Conservation (phyloP, 306 rosid genomes). For the Comarum palustre region DNA sequence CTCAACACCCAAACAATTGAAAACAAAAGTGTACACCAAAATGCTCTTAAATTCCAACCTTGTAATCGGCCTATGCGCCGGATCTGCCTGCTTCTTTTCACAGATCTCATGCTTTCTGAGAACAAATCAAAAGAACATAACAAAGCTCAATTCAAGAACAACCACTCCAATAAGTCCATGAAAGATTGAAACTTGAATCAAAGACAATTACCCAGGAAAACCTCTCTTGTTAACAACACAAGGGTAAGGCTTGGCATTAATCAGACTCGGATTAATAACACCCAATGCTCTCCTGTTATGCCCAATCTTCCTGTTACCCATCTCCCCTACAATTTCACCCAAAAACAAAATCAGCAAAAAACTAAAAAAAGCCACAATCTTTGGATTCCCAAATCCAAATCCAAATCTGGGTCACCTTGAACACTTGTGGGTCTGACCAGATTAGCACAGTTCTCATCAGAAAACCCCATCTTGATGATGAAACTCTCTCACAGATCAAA, state of each 20-base stretch:
- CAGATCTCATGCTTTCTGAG: conserved; percentile 54
- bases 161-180: neutral
- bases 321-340: conserved; percentile 35
- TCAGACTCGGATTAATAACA: conserved; percentile 57
- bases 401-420: conserved; percentile 42
- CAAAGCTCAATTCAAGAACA: conserved; percentile 11
- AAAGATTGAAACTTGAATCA: neutral
- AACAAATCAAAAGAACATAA: neutral
- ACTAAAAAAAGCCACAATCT: conserved; percentile 14
- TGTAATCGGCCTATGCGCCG: conserved; percentile 81
- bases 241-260: conserved; percentile 55
- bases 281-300: conserved; percentile 72
- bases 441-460: conserved; percentile 53
- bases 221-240: conserved; percentile 85
- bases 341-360: neutral
- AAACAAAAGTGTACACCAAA: conserved; percentile 1
- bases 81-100: conserved; percentile 91
- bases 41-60: conserved; percentile 44
- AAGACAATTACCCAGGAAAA: conserved; percentile 53
- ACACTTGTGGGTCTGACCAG: conserved; percentile 48
- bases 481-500: conserved; percentile 15
- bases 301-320: conserved; percentile 52
- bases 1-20: conserved; percentile 3
- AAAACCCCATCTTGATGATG: conserved; percentile 45
- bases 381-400: conserved; percentile 11